phyloP scores from a whole-genome alignment of 805 yeast genomes.

The Spathaspora girioi region DNA sequence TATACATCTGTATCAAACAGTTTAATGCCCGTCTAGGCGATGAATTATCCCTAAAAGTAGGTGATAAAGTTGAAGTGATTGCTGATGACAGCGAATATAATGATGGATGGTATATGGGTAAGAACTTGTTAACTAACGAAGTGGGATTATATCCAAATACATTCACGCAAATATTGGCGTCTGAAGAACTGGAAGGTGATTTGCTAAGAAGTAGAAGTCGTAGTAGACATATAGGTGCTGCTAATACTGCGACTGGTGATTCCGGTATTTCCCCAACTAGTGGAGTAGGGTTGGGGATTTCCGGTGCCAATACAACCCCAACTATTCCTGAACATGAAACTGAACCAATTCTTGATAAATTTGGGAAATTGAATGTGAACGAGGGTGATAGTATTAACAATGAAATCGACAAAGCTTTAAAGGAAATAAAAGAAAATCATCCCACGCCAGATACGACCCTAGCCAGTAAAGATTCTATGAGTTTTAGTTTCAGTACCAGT shows the following conservation, averaged over 20 bases:
- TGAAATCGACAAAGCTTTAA: conserved; percentile 71
- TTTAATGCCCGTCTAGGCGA: conserved; percentile 86
- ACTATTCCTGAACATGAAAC: background rate
- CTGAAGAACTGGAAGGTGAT: conserved; percentile 12
- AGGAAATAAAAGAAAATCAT: conserved; percentile 46
- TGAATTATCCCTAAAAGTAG: conserved; percentile 75
- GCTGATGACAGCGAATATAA: conserved; percentile 91
- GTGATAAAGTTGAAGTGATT: conserved; percentile 83
- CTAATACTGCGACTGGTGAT: background rate
- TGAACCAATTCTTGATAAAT: background rate
- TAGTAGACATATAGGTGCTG: background rate
- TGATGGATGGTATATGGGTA: conserved; percentile 97
- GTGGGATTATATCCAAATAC: conserved; percentile 91
- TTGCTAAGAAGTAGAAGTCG: conserved; percentile 39
- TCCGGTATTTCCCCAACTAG: background rate
- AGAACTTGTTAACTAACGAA: conserved; percentile 62
- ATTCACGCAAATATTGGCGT: conserved; percentile 58
- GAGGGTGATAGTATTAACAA: conserved; percentile 28
- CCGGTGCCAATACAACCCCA: background rate
- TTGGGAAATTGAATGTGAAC: background rate
- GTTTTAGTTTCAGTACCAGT: background rate
- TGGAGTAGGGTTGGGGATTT: background rate
- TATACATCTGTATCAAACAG: conserved; percentile 70
- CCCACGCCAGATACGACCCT: background rate
- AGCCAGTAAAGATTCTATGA: background rate